Percentiles rank a stretch among this genome's conserved stretches.
phyloP scores from a whole-genome alignment of 73 alveolate genomes.

The Breviolum minutum region DNA sequence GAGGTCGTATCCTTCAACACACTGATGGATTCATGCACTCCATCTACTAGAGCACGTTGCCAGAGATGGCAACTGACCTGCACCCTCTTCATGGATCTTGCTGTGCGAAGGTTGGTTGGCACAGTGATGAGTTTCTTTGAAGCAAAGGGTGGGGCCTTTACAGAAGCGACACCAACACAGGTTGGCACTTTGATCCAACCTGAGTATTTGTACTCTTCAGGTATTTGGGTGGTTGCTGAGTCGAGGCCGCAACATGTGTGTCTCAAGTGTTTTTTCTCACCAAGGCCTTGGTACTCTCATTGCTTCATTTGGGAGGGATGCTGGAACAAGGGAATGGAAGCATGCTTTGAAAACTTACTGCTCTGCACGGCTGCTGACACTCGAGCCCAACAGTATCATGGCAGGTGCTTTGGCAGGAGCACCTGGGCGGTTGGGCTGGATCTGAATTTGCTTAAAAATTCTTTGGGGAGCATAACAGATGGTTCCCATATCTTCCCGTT shows the following conservation, averaged over 20 bases:
- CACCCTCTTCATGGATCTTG: not conserved
- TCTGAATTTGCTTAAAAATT: too few relatives aligned
- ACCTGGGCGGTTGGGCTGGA: not conserved
- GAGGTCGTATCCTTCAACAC: slow-evolving; percentile 39
- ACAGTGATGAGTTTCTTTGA: slow-evolving; percentile 1
- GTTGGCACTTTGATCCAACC: not conserved
- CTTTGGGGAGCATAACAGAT: not conserved
- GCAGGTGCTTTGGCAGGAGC: slow-evolving; percentile 45
- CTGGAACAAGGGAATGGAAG: not conserved
- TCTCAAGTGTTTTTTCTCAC: not conserved
- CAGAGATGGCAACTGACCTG: slow-evolving; percentile 10
- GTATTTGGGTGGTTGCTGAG: too few relatives aligned
- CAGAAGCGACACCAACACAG: too few relatives aligned
- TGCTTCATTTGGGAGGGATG: not conserved
- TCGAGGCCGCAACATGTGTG: too few relatives aligned
- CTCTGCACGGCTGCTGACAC: not conserved
- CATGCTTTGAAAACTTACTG: not conserved
- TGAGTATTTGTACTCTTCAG: not conserved
- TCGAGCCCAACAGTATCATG: slow-evolving; percentile 35
- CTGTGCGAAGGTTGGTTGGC: not conserved
- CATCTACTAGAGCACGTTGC: not conserved
- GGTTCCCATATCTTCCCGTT: not conserved
- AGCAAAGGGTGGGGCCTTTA: not conserved
- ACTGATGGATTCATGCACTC: not conserved
- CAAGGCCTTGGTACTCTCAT: slow-evolving; percentile 10